Base-by-base conservation (phyloP, 2,329 filamentous ascomycete genomes). In the Ceratocystis albifundus region DNA sequence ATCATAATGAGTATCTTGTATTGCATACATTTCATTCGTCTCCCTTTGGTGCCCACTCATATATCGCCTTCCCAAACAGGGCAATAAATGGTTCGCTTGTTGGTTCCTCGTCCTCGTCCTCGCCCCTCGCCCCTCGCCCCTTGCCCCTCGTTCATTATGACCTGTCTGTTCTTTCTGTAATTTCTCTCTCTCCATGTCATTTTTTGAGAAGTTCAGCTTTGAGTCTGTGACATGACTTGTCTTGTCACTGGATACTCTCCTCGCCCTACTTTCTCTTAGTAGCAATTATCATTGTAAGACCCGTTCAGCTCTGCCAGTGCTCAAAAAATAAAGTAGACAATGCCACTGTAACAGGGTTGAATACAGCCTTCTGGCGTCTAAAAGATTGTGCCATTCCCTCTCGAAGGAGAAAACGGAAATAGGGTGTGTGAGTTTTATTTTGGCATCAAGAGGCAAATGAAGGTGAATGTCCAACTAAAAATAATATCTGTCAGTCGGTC, bases 151-250 rank as follows among this genome's bases (percentile, higher is more conserved):
- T 53, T 22, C 48, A 15, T 15, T 57, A 25, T 57, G 8, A 10
- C 22, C 25, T 32, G 22, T 30, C 32, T 57, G 17, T 2, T 57
- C 20, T 32, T 53, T 5, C 28, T 57, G 8, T 57, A 28, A 28
- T 57, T 28, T 57, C 53, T 32, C 28, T 32, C 28, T n/a, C 53
- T 30, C 20, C 1, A 7, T 57, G 4, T 57, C 53, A n/a, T 10
- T n/a, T 30, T 30, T 50, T 50, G 48, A 50, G 20, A 50, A 22
- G 48, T 57, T 57, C 53, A 57, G 53, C 53, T 57, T 30, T 28
- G 6, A 30, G 53, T 32, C 53, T 57, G 22, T 57, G 53, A 57
- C 53, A 57, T 57, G 53, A 8, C 53, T 57, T 30, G 53, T 28
- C 53, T 30, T 15, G 10, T 57, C 36, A 41, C 36, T 15, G 12